phyloP scores from a whole-genome alignment of 306 rosid genomes.

The Prunus padus region DNA sequence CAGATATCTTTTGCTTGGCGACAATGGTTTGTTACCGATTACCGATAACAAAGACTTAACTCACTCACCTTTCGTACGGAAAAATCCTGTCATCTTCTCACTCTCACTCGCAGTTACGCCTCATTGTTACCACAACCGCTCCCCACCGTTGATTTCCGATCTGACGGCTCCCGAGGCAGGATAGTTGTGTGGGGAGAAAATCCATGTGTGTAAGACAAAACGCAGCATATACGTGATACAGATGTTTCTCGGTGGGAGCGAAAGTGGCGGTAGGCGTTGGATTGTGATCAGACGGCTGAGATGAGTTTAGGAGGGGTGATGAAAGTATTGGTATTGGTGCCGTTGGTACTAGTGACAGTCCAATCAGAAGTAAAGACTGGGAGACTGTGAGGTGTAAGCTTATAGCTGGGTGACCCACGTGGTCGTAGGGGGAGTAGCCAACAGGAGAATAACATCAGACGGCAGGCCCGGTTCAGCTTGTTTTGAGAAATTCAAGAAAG shows the following conservation, averaged over 20 bases:
- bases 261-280: background rate
- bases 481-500: background rate
- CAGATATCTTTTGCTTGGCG: slow-evolving; percentile 37
- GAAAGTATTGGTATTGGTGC: background rate
- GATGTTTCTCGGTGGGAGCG: slow-evolving; percentile 17
- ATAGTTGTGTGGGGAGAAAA: background rate
- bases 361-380: slow-evolving; percentile 29
- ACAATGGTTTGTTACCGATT: slow-evolving; percentile 22
- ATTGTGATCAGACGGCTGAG: slow-evolving; percentile 12
- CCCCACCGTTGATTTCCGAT: slow-evolving; percentile 5
- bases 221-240: slow-evolving; percentile 5
- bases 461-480: background rate
- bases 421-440: slow-evolving; percentile 17
- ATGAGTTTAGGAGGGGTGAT: background rate
- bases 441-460: slow-evolving; percentile 25
- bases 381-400: slow-evolving; percentile 12
- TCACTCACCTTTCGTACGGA: background rate
- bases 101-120: slow-evolving; percentile 17
- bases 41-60: slow-evolving; percentile 25
- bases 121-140: background rate
- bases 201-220: slow-evolving; percentile 8
- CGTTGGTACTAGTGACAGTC: slow-evolving; percentile 21
- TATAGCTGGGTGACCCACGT: slow-evolving; percentile 42
- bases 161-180: background rate
- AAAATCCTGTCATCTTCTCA: background rate